A percentile compares a stretch with the other conserved stretches of the same genome.
phyloP scores from a whole-genome alignment of 2,329 filamentous ascomycete species.

The Paraphoma sp. region DNA sequence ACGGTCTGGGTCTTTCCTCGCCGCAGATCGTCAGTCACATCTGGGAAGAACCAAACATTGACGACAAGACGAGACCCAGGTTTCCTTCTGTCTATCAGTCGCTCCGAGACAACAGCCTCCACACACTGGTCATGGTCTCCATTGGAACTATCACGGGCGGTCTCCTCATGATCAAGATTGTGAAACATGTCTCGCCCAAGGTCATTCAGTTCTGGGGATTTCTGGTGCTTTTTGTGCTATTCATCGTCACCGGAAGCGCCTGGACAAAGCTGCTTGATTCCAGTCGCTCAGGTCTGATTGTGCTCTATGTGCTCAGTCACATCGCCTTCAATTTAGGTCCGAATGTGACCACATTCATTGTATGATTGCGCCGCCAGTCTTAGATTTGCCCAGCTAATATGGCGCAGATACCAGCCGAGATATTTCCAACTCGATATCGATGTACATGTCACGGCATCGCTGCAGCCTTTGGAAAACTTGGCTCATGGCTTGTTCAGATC shows the following conservation, averaged over 20 bases:
- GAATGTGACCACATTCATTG: constrained; percentile 46
- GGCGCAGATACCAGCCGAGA: constrained; percentile 59
- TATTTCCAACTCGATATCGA: constrained; percentile 63
- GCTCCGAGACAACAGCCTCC: constrained; percentile 37
- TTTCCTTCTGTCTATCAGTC: constrained; percentile 27
- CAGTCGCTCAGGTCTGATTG: constrained; percentile 33
- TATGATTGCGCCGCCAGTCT: constrained; percentile 2
- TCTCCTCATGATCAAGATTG: constrained; percentile 41
- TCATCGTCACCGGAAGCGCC: constrained; percentile 41
- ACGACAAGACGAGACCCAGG: constrained; percentile 6
- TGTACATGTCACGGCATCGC: constrained; percentile 62
- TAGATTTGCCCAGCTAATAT: no score
- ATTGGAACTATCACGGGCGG: constrained; percentile 41
- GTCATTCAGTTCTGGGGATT: constrained; percentile 45
- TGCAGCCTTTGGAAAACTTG: constrained; percentile 62
- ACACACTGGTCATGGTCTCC: constrained; percentile 44
- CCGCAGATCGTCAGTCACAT: constrained; percentile 45
- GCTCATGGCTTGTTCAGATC: constrained; percentile 55
- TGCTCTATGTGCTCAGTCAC: constrained; percentile 42
- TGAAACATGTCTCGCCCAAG: constrained; percentile 42
- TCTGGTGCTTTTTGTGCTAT: constrained; percentile 36
- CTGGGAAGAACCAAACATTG: constrained; percentile 28
- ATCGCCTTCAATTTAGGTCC: constrained; percentile 46
- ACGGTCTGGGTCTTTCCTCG: constrained; percentile 44
- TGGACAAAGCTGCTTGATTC: constrained; percentile 37